Conservation (phyloP, 805 yeast genomes). For the Starmerella floris region DNA sequence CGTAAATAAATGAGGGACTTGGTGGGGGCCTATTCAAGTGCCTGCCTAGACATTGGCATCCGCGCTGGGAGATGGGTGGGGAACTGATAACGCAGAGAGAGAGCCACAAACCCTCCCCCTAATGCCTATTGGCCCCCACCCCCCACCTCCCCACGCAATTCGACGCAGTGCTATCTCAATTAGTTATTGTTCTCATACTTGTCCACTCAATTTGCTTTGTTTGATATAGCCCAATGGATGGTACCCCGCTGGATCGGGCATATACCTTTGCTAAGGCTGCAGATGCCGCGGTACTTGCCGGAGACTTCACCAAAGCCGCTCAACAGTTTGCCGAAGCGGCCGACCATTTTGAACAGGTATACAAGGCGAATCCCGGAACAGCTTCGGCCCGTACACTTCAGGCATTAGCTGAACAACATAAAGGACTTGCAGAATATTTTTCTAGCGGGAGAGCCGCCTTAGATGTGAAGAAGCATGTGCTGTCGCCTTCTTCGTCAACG, state of each 20-base stretch:
- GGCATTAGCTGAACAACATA: conserved; percentile 25
- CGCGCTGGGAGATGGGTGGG: no score
- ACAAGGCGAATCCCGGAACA: conserved; percentile 19
- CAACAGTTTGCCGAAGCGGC: conserved; percentile 31
- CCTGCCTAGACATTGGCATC: no score
- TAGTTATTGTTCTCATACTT: no score
- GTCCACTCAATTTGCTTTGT: no score
- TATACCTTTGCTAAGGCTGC: conserved; percentile 42
- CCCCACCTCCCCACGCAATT: no score
- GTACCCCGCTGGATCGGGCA: conserved; percentile 29
- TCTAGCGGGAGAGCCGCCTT: conserved; percentile 16
- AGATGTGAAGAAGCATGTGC: conserved; percentile 6
- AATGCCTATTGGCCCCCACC: no score
- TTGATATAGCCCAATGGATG: conserved; percentile 16
- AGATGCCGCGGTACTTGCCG: conserved; percentile 35
- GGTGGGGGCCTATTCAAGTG: no score
- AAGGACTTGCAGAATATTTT: conserved; percentile 26
- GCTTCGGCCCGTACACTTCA: conserved; percentile 26
- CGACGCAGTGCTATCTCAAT: no score
- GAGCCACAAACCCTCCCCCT: no score
- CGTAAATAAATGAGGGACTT: no score
- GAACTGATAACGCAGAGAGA: no score
- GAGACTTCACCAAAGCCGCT: conserved; percentile 34
- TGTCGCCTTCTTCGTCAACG: conserved; percentile 1
- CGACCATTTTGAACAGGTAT: conserved; percentile 25